Evolutionary conservation across 2,329 filamentous ascomycete genomes (phyloP).

Genomic region (Hyphodiscus sp.): DNA sequence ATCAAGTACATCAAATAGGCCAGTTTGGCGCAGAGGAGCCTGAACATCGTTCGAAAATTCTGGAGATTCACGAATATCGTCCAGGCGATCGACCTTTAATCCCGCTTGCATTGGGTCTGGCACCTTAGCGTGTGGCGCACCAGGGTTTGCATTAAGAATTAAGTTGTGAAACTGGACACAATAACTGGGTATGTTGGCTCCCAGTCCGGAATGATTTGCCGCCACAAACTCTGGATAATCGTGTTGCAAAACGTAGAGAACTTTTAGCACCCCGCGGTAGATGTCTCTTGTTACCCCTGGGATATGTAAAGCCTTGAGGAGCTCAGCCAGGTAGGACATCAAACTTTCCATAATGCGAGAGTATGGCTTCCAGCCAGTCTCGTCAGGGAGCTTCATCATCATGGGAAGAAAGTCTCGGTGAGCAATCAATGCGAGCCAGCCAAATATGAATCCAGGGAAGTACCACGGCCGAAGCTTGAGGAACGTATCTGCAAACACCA

Average conservation of each 20-base stretch:
- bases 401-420: slow-evolving; percentile 80
- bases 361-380: slow-evolving; percentile 69
- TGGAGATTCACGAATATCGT: slow-evolving; percentile 66
- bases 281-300: slow-evolving; percentile 69
- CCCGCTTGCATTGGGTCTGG: slow-evolving; percentile 67
- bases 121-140: slow-evolving; percentile 54
- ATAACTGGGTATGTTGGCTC: slow-evolving; percentile 72
- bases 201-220: slow-evolving; percentile 77
- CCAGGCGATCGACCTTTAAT: slow-evolving; percentile 68
- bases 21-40: slow-evolving; percentile 43
- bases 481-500: slow-evolving; percentile 66
- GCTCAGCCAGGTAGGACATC: slow-evolving; percentile 68
- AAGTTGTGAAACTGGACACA: slow-evolving; percentile 86
- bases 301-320: slow-evolving; percentile 68
- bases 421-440: slow-evolving; percentile 75
- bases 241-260: slow-evolving; percentile 81
- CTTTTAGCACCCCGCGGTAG: slow-evolving; percentile 76
- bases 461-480: slow-evolving; percentile 67
- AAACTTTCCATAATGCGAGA: slow-evolving; percentile 67
- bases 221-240: slow-evolving; percentile 92
- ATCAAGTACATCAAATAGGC: slow-evolving; percentile 54
- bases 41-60: slow-evolving; percentile 55
- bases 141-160: slow-evolving; percentile 74
- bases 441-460: slow-evolving; percentile 77
- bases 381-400: slow-evolving; percentile 62